Conservation (phyloP, 495 filamentous ascomycete genomes). For the Penicillium dipodomyicola region DNA sequence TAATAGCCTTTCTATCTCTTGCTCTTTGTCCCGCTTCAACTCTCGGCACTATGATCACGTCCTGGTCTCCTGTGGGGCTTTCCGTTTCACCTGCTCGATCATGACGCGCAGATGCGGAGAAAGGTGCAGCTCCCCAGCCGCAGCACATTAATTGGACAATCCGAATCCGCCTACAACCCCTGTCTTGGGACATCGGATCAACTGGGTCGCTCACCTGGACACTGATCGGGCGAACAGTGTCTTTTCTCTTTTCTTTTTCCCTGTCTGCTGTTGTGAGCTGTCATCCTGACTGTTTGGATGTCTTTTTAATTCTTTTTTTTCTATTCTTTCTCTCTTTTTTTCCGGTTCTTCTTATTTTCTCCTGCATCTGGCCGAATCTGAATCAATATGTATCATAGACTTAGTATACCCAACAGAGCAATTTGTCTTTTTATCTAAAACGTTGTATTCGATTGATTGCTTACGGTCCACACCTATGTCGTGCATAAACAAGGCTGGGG, state of each 20-base stretch:
- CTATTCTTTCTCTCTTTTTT: constrained; percentile 13
- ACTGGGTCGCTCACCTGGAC: constrained; percentile 11
- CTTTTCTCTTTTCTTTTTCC: constrained; percentile 17
- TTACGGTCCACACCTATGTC: constrained; percentile 3
- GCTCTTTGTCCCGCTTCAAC: constrained; percentile 8
- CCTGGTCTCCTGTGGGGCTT: constrained; percentile 17
- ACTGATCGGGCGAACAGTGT: constrained; percentile 9
- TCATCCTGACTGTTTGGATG: constrained; percentile 19
- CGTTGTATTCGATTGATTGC: not conserved
- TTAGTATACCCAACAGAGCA: constrained; percentile 48
- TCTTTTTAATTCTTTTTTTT: constrained; percentile 17
- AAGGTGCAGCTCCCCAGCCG: constrained; percentile 3
- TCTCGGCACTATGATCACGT: not conserved
- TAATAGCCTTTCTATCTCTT: constrained; percentile 15
- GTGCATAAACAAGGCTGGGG: constrained; percentile 6
- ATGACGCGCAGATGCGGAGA: constrained; percentile 30
- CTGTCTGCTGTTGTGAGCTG: constrained; percentile 19
- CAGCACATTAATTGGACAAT: constrained; percentile 18
- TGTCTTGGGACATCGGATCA: constrained; percentile 5
- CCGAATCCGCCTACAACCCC: not conserved
- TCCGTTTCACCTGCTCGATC: constrained; percentile 13
- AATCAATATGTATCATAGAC: constrained; percentile 49
- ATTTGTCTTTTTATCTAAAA: constrained; percentile 21
- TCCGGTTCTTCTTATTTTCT: constrained; percentile 18
- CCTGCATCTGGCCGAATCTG: constrained; percentile 28